Conservation (phyloP, 148 eudicot species). For the Nepenthes mirabilis region DNA sequence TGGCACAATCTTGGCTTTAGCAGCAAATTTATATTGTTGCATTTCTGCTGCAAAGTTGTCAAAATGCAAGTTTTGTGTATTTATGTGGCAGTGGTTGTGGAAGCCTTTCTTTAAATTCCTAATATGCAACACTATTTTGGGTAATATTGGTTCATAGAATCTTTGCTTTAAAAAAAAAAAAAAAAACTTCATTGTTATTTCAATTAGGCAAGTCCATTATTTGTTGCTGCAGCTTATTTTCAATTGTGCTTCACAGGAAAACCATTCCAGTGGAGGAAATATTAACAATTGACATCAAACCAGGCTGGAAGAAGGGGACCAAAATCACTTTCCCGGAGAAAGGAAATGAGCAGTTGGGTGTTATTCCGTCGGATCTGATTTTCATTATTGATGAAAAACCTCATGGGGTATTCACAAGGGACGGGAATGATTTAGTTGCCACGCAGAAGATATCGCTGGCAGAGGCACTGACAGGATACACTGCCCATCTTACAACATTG, state of each 20-base stretch:
- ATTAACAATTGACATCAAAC: conserved; percentile 29
- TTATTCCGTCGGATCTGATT: conserved; percentile 21
- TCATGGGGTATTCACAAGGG: conserved; percentile 30
- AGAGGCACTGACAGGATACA: conserved; percentile 36
- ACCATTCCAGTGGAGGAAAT: conserved; percentile 24
- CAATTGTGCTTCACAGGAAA: conserved; percentile 13
- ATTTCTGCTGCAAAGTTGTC: too few relatives aligned
- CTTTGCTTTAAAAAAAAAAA: too few relatives aligned
- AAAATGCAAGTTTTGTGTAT: too few relatives aligned
- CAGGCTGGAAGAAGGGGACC: conserved; percentile 43
- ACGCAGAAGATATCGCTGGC: conserved; percentile 28
- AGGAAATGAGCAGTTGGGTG: conserved; percentile 32
- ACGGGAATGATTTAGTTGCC: conserved; percentile 29
- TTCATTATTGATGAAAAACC: conserved; percentile 38
- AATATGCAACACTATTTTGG: too few relatives aligned
- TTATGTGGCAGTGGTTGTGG: too few relatives aligned
- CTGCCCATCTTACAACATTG: conserved; percentile 5
- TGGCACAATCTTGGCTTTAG: too few relatives aligned
- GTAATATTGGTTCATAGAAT: too few relatives aligned
- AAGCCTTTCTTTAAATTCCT: too few relatives aligned
- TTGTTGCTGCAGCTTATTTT: too few relatives aligned
- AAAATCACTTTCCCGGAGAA: conserved; percentile 38
- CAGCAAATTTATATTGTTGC: too few relatives aligned
- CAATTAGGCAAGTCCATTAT: too few relatives aligned
- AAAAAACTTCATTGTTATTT: too few relatives aligned